These are phyloP conservation scores for Psophocarpus tetragonolobus DNA, from an alignment of 306 rosid species.

Conservation along the genomic window DNA sequence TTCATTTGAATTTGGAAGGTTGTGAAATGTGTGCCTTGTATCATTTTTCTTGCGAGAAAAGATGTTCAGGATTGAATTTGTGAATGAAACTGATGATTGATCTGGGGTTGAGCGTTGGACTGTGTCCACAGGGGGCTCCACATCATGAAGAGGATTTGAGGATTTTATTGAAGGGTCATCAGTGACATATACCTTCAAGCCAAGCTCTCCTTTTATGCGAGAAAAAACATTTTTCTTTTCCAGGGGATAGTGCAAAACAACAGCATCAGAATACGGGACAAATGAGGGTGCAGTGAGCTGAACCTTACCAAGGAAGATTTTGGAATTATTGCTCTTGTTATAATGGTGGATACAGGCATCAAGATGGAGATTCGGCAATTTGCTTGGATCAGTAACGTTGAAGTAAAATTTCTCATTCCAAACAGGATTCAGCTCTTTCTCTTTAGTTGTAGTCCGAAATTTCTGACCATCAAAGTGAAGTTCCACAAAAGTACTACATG, in stretches of 20 bases:
- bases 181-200: constrained; percentile 87
- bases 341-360: constrained; percentile 60
- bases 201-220: constrained; percentile 83
- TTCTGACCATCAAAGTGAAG: constrained; percentile 77
- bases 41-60: constrained; percentile 61
- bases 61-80: constrained; percentile 39
- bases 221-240: constrained; percentile 65
- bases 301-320: constrained; percentile 73
- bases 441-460: constrained; percentile 68
- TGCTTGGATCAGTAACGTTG: constrained; percentile 64
- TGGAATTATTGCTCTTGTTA: constrained; percentile 44
- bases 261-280: constrained; percentile 84
- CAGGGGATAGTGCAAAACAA: constrained; percentile 81
- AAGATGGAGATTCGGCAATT: constrained; percentile 55
- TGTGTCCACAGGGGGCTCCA: constrained; percentile 46
- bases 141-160: constrained; percentile 60
- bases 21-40: constrained; percentile 62
- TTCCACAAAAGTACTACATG: constrained; percentile 67
- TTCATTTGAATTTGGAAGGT: constrained; percentile 49
- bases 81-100: constrained; percentile 42
- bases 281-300: constrained; percentile 81
- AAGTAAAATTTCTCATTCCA: constrained; percentile 92
- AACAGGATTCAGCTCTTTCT: constrained; percentile 78
- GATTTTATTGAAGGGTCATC: constrained; percentile 75
- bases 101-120: constrained; percentile 40